Evolutionary conservation across 2,329 filamentous ascomycete genomes (phyloP).

Genomic region (Aspergillus arachidicola): DNA sequence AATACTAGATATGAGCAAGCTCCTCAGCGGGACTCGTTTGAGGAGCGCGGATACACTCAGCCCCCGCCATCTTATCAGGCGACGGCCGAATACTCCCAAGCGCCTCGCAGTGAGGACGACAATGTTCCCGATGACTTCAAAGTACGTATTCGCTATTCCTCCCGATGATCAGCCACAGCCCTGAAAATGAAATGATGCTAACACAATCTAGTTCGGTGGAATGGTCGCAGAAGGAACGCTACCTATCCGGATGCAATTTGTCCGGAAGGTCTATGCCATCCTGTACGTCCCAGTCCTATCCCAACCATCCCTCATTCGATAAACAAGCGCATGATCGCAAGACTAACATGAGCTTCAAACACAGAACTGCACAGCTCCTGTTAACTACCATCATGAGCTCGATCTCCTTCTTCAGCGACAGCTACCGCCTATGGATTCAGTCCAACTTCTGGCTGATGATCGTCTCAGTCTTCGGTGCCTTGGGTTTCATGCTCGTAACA

Average conservation of each 20-base stretch:
- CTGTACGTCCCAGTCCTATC: constrained; percentile 54
- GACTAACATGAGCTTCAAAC: neutral
- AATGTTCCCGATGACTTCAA: constrained; percentile 98
- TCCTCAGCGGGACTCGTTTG: constrained; percentile 83
- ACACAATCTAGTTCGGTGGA: constrained; percentile 72
- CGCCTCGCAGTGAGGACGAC: constrained; percentile 77
- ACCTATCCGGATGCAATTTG: constrained; percentile 94
- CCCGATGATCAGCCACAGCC: neutral
- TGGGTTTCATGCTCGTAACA: constrained; percentile 82
- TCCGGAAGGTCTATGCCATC: constrained; percentile 97
- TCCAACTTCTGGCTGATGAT: constrained; percentile 81
- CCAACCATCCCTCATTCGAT: neutral
- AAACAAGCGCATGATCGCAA: neutral
- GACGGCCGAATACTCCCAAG: constrained; percentile 61
- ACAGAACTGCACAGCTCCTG: constrained; percentile 82
- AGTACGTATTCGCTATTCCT: constrained; percentile 47
- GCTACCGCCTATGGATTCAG: constrained; percentile 88
- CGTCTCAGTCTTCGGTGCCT: constrained; percentile 79
- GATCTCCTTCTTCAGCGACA: constrained; percentile 78
- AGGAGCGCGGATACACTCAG: constrained; percentile 69
- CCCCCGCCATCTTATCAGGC: constrained; percentile 81
- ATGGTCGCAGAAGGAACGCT: constrained; percentile 91
- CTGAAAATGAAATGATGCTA: constrained; percentile 8
- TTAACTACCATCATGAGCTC: constrained; percentile 78
- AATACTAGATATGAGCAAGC: constrained; percentile 82